Evolutionary conservation across 78 protist genomes (phyloP), one percentile per base, ranked within the genome.

Genomic region (Dictyostelium intermedium): DNA sequence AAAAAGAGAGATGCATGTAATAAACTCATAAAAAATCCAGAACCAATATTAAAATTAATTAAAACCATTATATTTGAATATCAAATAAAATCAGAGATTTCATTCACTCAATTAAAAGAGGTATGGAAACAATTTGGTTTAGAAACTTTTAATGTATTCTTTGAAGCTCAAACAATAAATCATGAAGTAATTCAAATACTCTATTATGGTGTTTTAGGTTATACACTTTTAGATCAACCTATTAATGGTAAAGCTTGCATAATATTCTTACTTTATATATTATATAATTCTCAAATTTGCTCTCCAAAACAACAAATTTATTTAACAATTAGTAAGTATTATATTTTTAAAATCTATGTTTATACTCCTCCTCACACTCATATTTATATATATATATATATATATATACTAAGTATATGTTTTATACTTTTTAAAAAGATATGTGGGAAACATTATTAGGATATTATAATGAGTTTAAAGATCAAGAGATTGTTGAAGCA

Each of bases 181-280:
- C 82, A 84, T 10, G 85, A 78, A 3, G 32, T 89, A 1, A 45
- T 89, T 32, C 93, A 89, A 32, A 78, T 80, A 14, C 82, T 80
- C 1, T 89, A 89, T 60, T 89, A 89, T 69, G 93, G 83, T 50
- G 82, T 81, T 27, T 79, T 89, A 14, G 93, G 93, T 6, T 89
- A 80, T 69, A 80, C 86, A 11, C 23, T 80, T 1, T 32, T 80
- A 32, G 53, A 80, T 66, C 87, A 69, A 89, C 93, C 93, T 0
- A 39, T 80, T 0, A 80, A 69, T 34, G 60, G 56, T 34, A 89
- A 89, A 70, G 2, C 82, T 43, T 78, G 81, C 2, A 89, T 89
- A 72, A 69, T 89, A 9, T 89, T 61, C 37, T 63, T 61, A 32
- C 82, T 89, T 3, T 89, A 89, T 20, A 34, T 66, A 27, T n/a